phyloP scores from a whole-genome alignment of 441 rosid genomes.

The Populus hybrid region DNA sequence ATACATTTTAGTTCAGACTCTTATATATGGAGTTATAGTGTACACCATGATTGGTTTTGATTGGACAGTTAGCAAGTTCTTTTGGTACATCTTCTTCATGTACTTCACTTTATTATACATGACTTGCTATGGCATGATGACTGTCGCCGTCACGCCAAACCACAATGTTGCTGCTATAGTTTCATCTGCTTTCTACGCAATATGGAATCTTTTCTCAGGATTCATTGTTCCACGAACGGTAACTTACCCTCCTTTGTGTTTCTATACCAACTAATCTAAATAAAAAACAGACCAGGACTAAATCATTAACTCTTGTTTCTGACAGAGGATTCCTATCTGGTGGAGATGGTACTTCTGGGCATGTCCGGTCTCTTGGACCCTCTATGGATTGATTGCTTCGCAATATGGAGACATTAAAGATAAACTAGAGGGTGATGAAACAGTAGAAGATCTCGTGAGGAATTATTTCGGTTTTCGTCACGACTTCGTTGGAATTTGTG shows the following conservation, averaged over 20 bases:
- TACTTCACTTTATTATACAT: slow-evolving; percentile 49
- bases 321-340: slow-evolving; percentile 79
- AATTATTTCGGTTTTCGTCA: slow-evolving; percentile 52
- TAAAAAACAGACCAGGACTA: background rate
- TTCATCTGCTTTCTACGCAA: slow-evolving; percentile 31
- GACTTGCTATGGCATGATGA: slow-evolving; percentile 64
- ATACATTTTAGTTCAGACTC: slow-evolving; percentile 37
- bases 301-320: background rate
- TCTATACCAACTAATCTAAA: too few species aligned
- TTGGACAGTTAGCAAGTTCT: slow-evolving; percentile 42
- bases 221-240: slow-evolving; percentile 50
- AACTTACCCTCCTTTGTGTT: slow-evolving; percentile 7
- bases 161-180: slow-evolving; percentile 45
- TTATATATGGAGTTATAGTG: slow-evolving; percentile 47
- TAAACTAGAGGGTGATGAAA: slow-evolving; percentile 39
- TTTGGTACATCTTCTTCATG: slow-evolving; percentile 55
- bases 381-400: slow-evolving; percentile 67
- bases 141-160: slow-evolving; percentile 53
- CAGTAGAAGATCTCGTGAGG: slow-evolving; percentile 49
- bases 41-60: slow-evolving; percentile 59
- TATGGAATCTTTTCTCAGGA: slow-evolving; percentile 64
- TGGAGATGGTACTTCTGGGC: slow-evolving; percentile 88
- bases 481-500: slow-evolving; percentile 55
- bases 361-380: slow-evolving; percentile 66
- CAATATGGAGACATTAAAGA: slow-evolving; percentile 66